Evolutionary conservation across 129 eudicot genomes (phyloP).

Genomic region (Artemisia tridentata): DNA sequence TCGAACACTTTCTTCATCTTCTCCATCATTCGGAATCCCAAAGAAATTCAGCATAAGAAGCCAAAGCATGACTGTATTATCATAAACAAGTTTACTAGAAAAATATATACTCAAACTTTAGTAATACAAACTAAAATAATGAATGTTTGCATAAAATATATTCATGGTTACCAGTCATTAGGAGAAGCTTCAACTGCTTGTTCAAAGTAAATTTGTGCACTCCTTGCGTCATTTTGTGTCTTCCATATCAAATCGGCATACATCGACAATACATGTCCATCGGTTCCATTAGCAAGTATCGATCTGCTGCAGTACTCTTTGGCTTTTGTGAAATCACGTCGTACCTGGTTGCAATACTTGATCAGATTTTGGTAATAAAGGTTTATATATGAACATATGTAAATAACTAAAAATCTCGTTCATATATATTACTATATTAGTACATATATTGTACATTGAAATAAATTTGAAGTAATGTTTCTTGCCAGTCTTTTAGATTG

Average conservation of each 20-base stretch:
- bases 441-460: no score
- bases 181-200: constrained; percentile 7
- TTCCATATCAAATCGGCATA: constrained; percentile 11
- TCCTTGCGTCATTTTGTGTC: constrained; percentile 7
- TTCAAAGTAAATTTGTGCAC: background rate
- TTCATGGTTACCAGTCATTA: background rate
- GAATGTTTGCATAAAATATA: no score
- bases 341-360: background rate
- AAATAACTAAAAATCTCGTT: background rate
- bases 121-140: no score
- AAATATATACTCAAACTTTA: background rate
- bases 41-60: constrained; percentile 9
- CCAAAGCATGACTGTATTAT: constrained; percentile 3
- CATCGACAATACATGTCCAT: background rate
- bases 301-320: constrained; percentile 5
- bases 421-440: no score
- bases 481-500: no score
- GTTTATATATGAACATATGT: background rate
- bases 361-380: background rate
- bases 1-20: background rate
- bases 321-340: background rate
- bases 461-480: no score
- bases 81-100: background rate
- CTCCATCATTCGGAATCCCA: background rate
- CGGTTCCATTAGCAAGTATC: background rate